Base-by-base conservation (phyloP, 2,329 filamentous ascomycete genomes). In the Alternaria panax region DNA sequence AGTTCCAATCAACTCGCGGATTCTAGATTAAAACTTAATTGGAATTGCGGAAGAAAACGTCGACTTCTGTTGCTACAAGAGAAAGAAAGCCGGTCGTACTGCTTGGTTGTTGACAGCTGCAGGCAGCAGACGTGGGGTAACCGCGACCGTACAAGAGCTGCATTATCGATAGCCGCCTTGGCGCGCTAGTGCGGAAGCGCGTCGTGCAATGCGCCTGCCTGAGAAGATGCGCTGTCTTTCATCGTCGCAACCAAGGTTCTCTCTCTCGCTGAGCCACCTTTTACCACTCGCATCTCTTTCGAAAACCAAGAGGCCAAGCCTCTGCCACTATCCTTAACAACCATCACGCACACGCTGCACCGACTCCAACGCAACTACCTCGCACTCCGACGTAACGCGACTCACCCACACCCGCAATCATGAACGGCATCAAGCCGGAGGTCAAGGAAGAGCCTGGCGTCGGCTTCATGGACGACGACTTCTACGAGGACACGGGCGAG, bases 401-500 rank as follows among this genome's bases (percentile, higher is more conserved):
- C 14, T 45, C 3, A 7, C 24, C 4, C 9, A 14, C 40, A 46
- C 50, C 54, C 59, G 64, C 60, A 56, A 67, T 59, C 46, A 75
- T 78, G 74, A 80, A 78, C 72, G 77, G 76, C 40, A 67, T 80
- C 65, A 81, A 80, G 64, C 70, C 71, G 57, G 78, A 80, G 52
- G 68, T 80, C 66, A 81, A 80, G 64, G 71, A 70, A 57, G 78
- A 80, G 52, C 70, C 74, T 34, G 78, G 76, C 28, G 63, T 71
- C 42, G 72, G 73, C 45, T 75, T 75, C 64, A 73, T 77, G 69
- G 78, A 79, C 57, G 78, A 79, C 43, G 78, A 80, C 47, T 77
- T 79, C 58, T 80, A 78, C 65, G 80, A 81, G 56, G 79, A 81
- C 51, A 80, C 78, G 5, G 80, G 79, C 56, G 80, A 81, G 65